Percentiles rank a stretch among this genome's conserved stretches.
phyloP scores from a whole-genome alignment of 257 asterid species.

The Cordia subcordata region DNA sequence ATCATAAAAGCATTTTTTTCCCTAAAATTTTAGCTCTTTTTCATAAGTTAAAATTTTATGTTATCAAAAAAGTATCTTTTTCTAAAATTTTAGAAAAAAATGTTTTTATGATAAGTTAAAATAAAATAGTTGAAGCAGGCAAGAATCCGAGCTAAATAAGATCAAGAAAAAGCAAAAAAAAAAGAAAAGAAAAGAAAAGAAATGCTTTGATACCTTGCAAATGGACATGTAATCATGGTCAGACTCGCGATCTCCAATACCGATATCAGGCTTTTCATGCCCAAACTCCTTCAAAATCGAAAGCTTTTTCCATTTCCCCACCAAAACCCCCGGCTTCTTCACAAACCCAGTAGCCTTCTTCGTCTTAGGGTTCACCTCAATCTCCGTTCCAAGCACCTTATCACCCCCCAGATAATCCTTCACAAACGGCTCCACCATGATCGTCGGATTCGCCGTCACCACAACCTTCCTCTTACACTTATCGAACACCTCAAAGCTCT shows the following conservation, averaged over 20 bases:
- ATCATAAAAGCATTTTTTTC: no score
- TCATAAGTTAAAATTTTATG: no score
- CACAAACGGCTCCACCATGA: constrained; percentile 96
- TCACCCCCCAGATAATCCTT: constrained; percentile 88
- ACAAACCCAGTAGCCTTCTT: constrained; percentile 91
- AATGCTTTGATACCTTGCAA: constrained; percentile 99
- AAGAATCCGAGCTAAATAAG: no score
- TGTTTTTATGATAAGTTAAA: no score
- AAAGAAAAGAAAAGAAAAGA: no score
- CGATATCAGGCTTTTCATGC: constrained; percentile 75
- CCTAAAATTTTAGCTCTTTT: no score
- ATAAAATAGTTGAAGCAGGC: no score
- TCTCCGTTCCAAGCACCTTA: constrained; percentile 91
- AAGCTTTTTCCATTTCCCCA: constrained; percentile 77
- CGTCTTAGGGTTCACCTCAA: constrained; percentile 86
- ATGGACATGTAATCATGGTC: constrained; percentile 96
- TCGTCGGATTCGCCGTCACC: constrained; percentile 88
- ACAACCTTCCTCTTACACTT: constrained; percentile 77
- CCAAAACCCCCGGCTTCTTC: constrained; percentile 79
- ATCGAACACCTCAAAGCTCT: constrained; percentile 78
- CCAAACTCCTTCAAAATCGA: constrained; percentile 77
- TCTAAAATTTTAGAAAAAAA: no score
- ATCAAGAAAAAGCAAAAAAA: no score
- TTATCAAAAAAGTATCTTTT: no score
- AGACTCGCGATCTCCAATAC: constrained; percentile 82